Evolutionary conservation across 176 grass and related monocot genomes (phyloP), one percentile per base, ranked within the genome.

Genomic region (Miscanthus lutarioriparius): DNA sequence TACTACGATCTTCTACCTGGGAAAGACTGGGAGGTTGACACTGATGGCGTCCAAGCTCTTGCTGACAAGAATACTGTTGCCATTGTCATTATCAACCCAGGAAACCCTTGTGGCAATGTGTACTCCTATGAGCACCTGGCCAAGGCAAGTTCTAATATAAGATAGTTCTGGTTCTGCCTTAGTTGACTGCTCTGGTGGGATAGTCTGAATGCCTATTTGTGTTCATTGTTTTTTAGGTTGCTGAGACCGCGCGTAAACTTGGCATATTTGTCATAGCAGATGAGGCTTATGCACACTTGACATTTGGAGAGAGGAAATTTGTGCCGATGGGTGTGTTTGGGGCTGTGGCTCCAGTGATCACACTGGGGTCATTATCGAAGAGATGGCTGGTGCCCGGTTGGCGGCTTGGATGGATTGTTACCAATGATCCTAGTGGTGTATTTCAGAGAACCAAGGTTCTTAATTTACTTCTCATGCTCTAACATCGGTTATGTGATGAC

Each of bases 331-430:
- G 87, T 0, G 67, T 80, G 8, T 97, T 97, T 40, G 90, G 87
- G 6, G 39, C 66, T 2, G 83, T 74, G 44, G 83, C 74, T 19
- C 94, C 94, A 0, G 91, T 97, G 78, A 39, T 97, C 35, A 90
- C 91, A 10, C 49, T 97, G 19, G 91, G 91, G 2, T 90, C 91
- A 13, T 89, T 94, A 77, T 97, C 94, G 26, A 97, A 97, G 77
- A 92, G 94, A 54, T 54, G 49, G 49, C 0, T 20, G 6, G 49
- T 54, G 17, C 49, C 94, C 20, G 91, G 94, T 11, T 94, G 94
- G 94, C 39, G 94, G n/a, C 85, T 97, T 73, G 94, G 94, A 49
- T 97, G 91, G 94, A 92, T 97, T 41, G 87, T 83, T 0, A 85
- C 51, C 17, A 84, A 78, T 51, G 91, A 94, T 66, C 85, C 83